Conservation (phyloP, 208 protist species). For the Trypanosoma mega region DNA sequence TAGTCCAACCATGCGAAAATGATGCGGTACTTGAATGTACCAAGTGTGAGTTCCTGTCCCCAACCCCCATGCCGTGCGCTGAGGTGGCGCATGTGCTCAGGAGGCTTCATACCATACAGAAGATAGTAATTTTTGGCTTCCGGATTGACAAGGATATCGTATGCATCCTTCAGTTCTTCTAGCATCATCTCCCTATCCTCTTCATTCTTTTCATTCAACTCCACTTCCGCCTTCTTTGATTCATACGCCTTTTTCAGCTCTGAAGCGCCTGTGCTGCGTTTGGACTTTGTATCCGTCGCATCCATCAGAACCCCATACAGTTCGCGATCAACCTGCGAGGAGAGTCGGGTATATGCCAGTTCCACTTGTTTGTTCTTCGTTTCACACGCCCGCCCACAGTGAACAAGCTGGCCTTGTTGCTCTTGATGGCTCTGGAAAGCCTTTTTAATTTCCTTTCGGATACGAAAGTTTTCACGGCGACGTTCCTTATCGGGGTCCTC, state of each 20-base stretch:
- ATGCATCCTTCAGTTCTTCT: slow-evolving; percentile 83
- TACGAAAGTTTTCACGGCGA: slow-evolving; percentile 71
- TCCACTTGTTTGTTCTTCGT: slow-evolving; percentile 78
- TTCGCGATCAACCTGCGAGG: slow-evolving; percentile 83
- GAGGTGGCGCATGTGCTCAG: slow-evolving; percentile 79
- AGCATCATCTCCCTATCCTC: slow-evolving; percentile 80
- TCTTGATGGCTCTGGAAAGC: slow-evolving; percentile 67
- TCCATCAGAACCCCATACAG: slow-evolving; percentile 83
- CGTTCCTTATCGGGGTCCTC: slow-evolving; percentile 58
- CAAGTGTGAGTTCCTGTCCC: slow-evolving; percentile 80
- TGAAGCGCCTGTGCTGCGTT: slow-evolving; percentile 37
- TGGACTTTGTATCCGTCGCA: slow-evolving; percentile 69
- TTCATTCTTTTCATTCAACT: slow-evolving; percentile 61
- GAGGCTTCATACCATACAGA: slow-evolving; percentile 84
- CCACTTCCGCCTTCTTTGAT: slow-evolving; percentile 59
- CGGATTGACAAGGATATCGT: slow-evolving; percentile 81
- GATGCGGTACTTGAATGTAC: slow-evolving; percentile 79
- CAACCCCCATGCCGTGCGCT: slow-evolving; percentile 79
- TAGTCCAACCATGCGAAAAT: slow-evolving; percentile 85
- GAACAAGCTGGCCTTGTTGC: slow-evolving; percentile 70
- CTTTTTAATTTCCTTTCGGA: slow-evolving; percentile 68
- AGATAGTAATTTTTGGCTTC: slow-evolving; percentile 89
- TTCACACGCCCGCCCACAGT: slow-evolving; percentile 73
- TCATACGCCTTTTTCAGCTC: slow-evolving; percentile 78
- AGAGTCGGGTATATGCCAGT: slow-evolving; percentile 74